Evolutionary conservation across 1,139 yeast species (phyloP), one percentile per base, ranked within the genome.

Genomic region (Pichia sp.): DNA sequence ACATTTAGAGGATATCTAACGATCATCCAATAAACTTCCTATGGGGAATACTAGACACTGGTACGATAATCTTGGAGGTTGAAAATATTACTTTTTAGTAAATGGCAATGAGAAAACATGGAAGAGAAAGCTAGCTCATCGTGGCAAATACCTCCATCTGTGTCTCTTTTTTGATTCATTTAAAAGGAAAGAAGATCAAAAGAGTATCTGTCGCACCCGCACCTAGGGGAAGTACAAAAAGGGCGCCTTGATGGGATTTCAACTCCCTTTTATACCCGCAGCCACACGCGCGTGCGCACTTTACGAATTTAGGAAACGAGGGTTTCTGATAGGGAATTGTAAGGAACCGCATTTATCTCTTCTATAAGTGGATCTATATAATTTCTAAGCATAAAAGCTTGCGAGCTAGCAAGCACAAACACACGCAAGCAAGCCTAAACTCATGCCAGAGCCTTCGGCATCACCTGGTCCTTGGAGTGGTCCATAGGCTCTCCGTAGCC

Each of bases 101-200:
- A 76, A 80, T 81, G 85, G 85, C 85, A 81, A n/a, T n/a, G n/a
- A n/a, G n/a, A n/a, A n/a, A 78, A 80, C 83, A 80, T 79, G 83
- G 77, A 75, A 73, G 74, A 77, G 61, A 77, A 71, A 82, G 77
- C 80, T 76, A 78, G 72, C 79, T 73, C 84, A 84, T 74, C 85
- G 85, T 81, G 85, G 85, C 85, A 81, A 79, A 79, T 77, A 73
- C 78, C 79, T 84, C 84, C 74, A 69, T 64, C 67, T 70, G 54
- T 57, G 72, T 81, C 78, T 57, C 61, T 62, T 81, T 81, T 81
- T 80, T 84, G 79, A 80, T 80, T 68, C 65, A 65, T 80, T 68
- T 64, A 65, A 76, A 75, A 73, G 60, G 58, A 60, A 55, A 54
- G 53, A 53, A 57, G 42, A 23, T 34, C 41, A 52, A 47, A 56